Conservation (phyloP, 495 filamentous ascomycete genomes). For the Podospora comata region DNA sequence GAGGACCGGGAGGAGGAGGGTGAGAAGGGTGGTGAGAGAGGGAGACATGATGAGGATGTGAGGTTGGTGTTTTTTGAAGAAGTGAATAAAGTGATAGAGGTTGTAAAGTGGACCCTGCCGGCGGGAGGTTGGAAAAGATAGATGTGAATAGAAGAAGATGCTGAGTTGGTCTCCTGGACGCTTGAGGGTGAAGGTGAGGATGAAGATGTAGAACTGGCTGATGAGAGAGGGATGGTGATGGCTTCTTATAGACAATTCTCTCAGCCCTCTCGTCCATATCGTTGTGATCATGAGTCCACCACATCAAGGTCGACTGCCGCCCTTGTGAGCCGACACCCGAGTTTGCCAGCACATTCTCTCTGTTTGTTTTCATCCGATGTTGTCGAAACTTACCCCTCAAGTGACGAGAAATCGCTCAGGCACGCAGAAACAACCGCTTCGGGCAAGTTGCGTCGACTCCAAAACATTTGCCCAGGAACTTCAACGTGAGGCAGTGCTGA, state of each 20-base stretch:
- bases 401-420: conserved; percentile 8
- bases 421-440: background rate
- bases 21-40: conserved; percentile 28
- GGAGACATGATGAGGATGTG: conserved; percentile 31
- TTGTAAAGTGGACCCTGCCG: conserved; percentile 8
- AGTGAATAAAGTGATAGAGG: conserved; percentile 3
- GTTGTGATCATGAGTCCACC: background rate
- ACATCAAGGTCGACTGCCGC: background rate
- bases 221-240: background rate
- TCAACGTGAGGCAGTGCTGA: background rate
- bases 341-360: background rate
- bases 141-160: background rate
- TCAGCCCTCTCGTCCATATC: background rate
- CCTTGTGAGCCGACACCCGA: background rate
- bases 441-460: background rate
- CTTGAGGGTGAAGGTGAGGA: conserved; percentile 3
- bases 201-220: background rate
- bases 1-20: conserved; percentile 33
- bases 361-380: conserved; percentile 7
- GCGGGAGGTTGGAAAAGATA: conserved; percentile 10
- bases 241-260: conserved; percentile 14
- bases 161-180: conserved; percentile 15
- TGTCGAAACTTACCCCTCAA: conserved; percentile 4
- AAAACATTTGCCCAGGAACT: background rate
- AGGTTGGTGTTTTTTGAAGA: conserved; percentile 10